Evolutionary conservation across 106 monocot genomes (phyloP), one percentile per base, ranked within the genome.

Genomic region (Amphibolis antarctica): DNA sequence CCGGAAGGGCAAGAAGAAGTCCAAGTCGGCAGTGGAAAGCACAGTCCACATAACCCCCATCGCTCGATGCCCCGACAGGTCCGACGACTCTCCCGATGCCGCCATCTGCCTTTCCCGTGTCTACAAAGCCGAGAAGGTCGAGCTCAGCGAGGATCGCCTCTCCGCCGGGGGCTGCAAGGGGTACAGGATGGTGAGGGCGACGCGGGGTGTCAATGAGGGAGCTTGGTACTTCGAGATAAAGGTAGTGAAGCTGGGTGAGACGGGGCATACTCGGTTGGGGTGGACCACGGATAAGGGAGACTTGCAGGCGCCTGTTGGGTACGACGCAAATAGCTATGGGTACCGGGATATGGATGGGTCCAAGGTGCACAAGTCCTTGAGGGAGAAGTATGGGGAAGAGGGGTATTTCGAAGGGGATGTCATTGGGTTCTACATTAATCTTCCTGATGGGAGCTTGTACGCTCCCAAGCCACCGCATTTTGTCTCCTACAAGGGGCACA

Each of bases 281-380:
- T 96, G 89, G 89, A 78, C 86, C 4, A 90, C 78, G 22, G 80
- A 90, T 59, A 96, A 90, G 62, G 96, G 86, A 30, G 96, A 96
- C 57, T 75, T 96, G 24, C 96, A 96, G 65, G 89, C 96, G 1
- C 96, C 96, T 0, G 96, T 96, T 14, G 96, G 96, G 1, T 96
- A 80, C 27, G 96, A 96, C 50, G 76, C 70, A 7, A 77, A 75
- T 59, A 86, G 96, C 69, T 96, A 65, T 42, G 96, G 90, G 9
- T 96, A 82, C 48, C 77, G 96, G 68, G 96, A 96, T 69, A 65
- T 96, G 4, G 96, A 96, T 74, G 96, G 96, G 24, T 69, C 68
- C 18, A 96, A 90, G 71, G 67, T 96, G 28, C 89, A 90, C 53
- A 90, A 79, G 80, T 84, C 89, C 0, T 31, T 82, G 62, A 81